Evolutionary conservation across 345 rosid genomes (phyloP), one percentile per base, ranked within the genome.

Genomic region (Zanthoxylum bungeanum): DNA sequence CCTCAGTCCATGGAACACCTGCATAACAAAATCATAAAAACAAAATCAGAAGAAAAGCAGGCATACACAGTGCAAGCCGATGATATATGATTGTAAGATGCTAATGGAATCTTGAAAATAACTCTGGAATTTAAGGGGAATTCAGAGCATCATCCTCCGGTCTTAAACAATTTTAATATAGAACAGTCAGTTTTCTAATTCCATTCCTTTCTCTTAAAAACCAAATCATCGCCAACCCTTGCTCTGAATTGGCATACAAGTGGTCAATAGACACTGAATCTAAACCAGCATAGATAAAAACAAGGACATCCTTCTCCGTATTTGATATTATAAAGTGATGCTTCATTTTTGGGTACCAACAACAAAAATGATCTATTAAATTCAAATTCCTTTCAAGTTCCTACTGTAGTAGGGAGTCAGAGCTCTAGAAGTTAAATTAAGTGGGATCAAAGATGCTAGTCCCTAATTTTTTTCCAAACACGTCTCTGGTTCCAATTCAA

Each of bases 1-100:
- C 98, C 80, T 91, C 99, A 2, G 99, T 96, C 99, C 99, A 96
- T 4, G 99, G 99, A 57, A 88, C 88, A 73, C 98, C 98, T 96
- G 77, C 42, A 77, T 10, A 59, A 76, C 42, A 71, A 64, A 56
- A 49, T 40, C 22, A 66, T 22, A 42, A 66, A 52, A n/a, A n/a
- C n/a, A 27, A 27, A 70, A 51, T 71, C 17, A 9, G 47, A 40
- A 64, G 68, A 14, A 16, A 36, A 56, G 42, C 31, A 56, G 46
- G 10, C 2, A 51, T 5, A 9, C 33, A 19, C 39, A 31, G 4
- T 36, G 10, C 14, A 53, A 19, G 28, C 40, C 40, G 40, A 69
- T 24, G 5, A 70, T 1, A 51, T 22, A 25, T 21, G 8, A 40
- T n/a, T 56, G 30, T 40, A 1, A 2, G 30, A 16, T 25, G 10